A percentile compares a stretch with the other conserved stretches of the same genome.
phyloP scores from a whole-genome alignment of 1,284 basidiomycete genomes.

The Apiotrichum siamense region DNA sequence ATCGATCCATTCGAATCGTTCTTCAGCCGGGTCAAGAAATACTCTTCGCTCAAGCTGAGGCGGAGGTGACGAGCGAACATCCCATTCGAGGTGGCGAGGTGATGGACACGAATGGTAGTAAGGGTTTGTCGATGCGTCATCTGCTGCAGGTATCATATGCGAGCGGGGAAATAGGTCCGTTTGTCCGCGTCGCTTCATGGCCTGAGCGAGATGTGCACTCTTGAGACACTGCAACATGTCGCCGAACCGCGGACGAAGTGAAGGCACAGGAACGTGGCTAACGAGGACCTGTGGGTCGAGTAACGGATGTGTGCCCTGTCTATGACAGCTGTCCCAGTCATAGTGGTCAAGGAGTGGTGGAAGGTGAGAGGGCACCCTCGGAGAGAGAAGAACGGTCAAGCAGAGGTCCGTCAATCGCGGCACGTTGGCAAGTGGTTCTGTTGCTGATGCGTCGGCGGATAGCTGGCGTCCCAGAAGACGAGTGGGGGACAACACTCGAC shows the following conservation, averaged over 20 bases:
- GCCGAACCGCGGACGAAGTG: constrained; percentile 15
- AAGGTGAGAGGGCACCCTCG: constrained; percentile 25
- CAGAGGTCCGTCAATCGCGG: constrained; percentile 33
- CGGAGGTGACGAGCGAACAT: background rate
- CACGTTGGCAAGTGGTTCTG: constrained; percentile 4
- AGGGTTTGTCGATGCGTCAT: constrained; percentile 42
- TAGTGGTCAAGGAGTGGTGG: constrained; percentile 37
- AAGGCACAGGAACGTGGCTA: constrained; percentile 24
- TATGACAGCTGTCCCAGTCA: constrained; percentile 26
- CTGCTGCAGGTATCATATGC: constrained; percentile 20
- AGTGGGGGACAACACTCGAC: constrained; percentile 1
- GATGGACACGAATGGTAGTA: constrained; percentile 42
- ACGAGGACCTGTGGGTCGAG: constrained; percentile 27
- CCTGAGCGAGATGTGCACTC: constrained; percentile 12
- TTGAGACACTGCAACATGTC: constrained; percentile 24
- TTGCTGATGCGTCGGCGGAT: background rate
- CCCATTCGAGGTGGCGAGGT: constrained; percentile 30
- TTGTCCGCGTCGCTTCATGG: background rate
- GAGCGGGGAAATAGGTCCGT: constrained; percentile 28
- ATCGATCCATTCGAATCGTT: constrained; percentile 42
- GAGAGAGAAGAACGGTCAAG: constrained; percentile 34
- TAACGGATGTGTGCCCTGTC: constrained; percentile 28
- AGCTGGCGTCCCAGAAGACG: background rate
- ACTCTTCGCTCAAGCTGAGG: constrained; percentile 20
- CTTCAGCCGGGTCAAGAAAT: constrained; percentile 42